phyloP scores from a whole-genome alignment of 2,329 filamentous ascomycete genomes.

The Septoria petroselini region DNA sequence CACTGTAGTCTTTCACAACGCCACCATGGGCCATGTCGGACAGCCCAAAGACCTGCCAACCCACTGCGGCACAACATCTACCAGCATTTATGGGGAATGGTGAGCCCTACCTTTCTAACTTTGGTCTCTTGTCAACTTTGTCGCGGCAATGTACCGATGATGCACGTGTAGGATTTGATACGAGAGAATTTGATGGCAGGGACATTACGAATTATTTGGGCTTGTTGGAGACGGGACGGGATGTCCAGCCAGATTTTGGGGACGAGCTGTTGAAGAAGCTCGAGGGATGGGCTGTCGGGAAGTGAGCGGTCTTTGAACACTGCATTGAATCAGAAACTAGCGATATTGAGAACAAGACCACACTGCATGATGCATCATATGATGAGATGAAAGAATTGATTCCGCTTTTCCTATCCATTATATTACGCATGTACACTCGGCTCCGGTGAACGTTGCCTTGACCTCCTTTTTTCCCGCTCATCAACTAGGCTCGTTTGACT shows the following conservation, averaged over 20 bases:
- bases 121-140: neutral
- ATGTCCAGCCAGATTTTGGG: conserved; percentile 44
- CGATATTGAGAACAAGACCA: too few relatives aligned
- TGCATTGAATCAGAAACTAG: too few relatives aligned
- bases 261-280: conserved; percentile 40
- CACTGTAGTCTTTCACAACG: neutral
- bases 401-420: too few relatives aligned
- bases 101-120: neutral
- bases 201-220: conserved; percentile 49
- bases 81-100: conserved; percentile 42
- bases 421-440: too few relatives aligned
- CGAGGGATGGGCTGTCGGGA: conserved; percentile 37
- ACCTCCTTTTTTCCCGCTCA: conserved; percentile 3
- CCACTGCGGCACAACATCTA: conserved; percentile 5
- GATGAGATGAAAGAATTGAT: too few relatives aligned
- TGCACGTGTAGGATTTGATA: conserved; percentile 39
- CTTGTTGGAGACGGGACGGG: conserved; percentile 38
- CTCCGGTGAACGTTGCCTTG: neutral
- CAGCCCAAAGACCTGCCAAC: conserved; percentile 1
- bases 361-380: too few relatives aligned
- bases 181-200: conserved; percentile 47
- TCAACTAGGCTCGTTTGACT: conserved; percentile 19
- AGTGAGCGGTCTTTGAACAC: conserved; percentile 12
- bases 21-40: conserved; percentile 11
- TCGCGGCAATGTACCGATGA: neutral